phyloP scores from a whole-genome alignment of 1,284 basidiomycete species.

The Ceratobasidium sp. region DNA sequence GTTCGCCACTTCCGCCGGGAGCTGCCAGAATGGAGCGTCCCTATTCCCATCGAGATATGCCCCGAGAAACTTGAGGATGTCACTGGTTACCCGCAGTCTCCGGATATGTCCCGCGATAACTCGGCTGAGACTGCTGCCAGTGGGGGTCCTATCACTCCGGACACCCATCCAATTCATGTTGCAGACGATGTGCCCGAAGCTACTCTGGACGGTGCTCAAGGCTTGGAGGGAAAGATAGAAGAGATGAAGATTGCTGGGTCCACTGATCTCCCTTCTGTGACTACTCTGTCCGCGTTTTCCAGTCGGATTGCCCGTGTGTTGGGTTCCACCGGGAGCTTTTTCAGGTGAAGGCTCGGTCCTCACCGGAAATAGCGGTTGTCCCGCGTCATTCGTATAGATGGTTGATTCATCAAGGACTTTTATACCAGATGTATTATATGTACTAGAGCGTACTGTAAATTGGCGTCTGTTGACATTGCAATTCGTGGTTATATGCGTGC shows the following conservation, averaged over 20 bases:
- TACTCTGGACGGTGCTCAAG: slow-evolving; percentile 10
- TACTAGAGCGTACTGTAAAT: background rate
- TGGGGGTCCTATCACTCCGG: slow-evolving; percentile 27
- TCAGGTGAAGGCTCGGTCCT: slow-evolving; percentile 19
- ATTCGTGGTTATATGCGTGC: background rate
- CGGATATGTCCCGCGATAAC: slow-evolving; percentile 32
- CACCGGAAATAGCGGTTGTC: background rate
- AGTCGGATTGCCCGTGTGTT: slow-evolving; percentile 27
- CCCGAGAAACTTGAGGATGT: slow-evolving; percentile 15
- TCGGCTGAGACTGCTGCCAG: slow-evolving; percentile 14
- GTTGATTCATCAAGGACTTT: slow-evolving; percentile 33
- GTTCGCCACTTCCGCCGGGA: background rate
- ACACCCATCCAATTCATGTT: slow-evolving; percentile 21
- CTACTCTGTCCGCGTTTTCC: slow-evolving; percentile 11
- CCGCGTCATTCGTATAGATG: slow-evolving; percentile 37
- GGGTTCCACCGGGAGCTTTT: slow-evolving; percentile 21
- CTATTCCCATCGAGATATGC: slow-evolving; percentile 18
- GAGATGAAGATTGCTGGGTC: background rate
- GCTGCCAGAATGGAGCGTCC: slow-evolving; percentile 19
- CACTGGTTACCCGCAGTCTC: slow-evolving; percentile 29
- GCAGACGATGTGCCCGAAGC: slow-evolving; percentile 29
- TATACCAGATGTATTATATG: background rate
- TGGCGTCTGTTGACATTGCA: background rate
- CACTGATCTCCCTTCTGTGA: background rate
- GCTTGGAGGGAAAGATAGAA: background rate